These are phyloP conservation scores for Allium fistulosum DNA, from an alignment of 106 monocot species.

Conservation along the genomic window DNA sequence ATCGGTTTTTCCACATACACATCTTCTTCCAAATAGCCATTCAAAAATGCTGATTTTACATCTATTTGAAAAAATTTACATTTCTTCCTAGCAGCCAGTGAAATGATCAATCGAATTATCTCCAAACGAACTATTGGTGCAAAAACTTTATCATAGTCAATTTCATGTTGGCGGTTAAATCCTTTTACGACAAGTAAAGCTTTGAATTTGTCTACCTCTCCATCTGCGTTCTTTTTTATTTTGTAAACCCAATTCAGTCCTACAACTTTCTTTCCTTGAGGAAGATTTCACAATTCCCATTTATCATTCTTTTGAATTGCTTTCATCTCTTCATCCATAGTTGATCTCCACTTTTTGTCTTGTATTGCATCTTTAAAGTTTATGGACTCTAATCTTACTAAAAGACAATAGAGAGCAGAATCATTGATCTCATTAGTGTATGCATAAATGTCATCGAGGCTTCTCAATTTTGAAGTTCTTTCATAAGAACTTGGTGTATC, in stretches of 20 bases:
- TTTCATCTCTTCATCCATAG: not conserved
- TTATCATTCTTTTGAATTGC: not conserved
- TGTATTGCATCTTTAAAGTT: not conserved
- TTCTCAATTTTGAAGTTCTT: not conserved
- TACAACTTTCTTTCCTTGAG: not conserved
- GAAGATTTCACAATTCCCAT: not conserved
- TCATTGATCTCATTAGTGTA: not conserved
- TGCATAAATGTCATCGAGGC: not conserved
- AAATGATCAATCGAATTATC: too few species aligned
- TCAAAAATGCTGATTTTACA: too few species aligned
- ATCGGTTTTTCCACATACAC: too few species aligned
- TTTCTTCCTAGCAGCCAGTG: too few species aligned
- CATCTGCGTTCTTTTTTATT: not conserved
- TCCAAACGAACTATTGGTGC: too few species aligned
- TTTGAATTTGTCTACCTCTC: not conserved
- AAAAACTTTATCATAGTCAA: not conserved
- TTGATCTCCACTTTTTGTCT: not conserved
- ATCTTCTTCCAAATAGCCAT: too few species aligned
- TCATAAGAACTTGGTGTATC: not conserved
- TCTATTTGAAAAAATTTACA: too few species aligned
- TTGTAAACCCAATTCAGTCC: not conserved
- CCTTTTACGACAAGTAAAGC: not conserved
- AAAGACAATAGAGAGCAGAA: not conserved
- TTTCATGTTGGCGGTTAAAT: not conserved
- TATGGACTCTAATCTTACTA: not conserved